Percentiles rank a stretch among this genome's conserved stretches.
Evolutionary conservation across 169 alveolate genomes (phyloP).

Genomic region (Cryptosporidium ubiquitum): DNA sequence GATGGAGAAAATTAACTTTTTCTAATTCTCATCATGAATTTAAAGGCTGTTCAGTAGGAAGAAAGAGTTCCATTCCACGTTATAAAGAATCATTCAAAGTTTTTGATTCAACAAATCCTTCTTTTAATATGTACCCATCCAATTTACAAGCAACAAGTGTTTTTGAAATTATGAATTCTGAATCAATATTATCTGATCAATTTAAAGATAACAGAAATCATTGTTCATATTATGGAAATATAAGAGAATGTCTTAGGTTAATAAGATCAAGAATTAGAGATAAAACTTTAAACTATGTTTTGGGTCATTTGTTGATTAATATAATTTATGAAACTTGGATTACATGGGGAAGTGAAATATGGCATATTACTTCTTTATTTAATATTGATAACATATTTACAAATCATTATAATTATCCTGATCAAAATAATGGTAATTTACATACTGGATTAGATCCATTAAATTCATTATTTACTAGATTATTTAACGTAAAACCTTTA

Average conservation of each 20-base stretch:
- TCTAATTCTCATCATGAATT: neutral
- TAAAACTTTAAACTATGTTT: neutral
- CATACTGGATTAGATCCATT: neutral
- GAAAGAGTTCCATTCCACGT: neutral
- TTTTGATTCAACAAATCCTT: constrained; percentile 3
- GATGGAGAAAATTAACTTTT: constrained; percentile 36
- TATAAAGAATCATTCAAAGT: neutral
- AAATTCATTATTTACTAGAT: constrained; percentile 13
- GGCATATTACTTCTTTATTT: constrained; percentile 11
- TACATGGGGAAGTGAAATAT: constrained; percentile 49
- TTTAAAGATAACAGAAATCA: neutral
- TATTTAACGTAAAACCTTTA: constrained; percentile 21
- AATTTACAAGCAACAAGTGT: neutral
- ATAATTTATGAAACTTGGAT: constrained; percentile 40
- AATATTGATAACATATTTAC: constrained; percentile 4
- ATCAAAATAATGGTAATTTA: neutral
- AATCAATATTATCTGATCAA: neutral
- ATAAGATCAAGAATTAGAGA: constrained; percentile 18
- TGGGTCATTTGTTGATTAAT: constrained; percentile 32
- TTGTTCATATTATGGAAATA: constrained; percentile 16
- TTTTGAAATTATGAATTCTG: constrained; percentile 16
- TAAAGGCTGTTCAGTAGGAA: constrained; percentile 19
- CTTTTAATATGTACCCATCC: neutral
- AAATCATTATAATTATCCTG: neutral
- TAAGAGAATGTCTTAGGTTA: constrained; percentile 25